A percentile compares a stretch with the other conserved stretches of the same genome.
phyloP scores from a whole-genome alignment of 257 asterid genomes.

The Cordia subcordata region DNA sequence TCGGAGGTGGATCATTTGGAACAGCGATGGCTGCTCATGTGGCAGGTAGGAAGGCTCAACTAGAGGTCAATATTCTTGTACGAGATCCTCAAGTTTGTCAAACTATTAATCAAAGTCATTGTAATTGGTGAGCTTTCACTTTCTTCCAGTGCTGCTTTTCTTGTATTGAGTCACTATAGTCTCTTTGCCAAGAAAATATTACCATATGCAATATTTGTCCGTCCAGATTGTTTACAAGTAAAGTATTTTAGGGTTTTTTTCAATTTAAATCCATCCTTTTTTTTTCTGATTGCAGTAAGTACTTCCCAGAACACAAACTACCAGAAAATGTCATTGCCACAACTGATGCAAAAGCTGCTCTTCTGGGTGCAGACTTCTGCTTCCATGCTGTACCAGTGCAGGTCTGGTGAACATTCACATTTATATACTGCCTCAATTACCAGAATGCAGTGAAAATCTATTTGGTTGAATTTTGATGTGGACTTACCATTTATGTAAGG shows the following conservation, averaged over 20 bases:
- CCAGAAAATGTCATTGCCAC: constrained; percentile 78
- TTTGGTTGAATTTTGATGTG: background rate
- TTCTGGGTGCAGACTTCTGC: constrained; percentile 79
- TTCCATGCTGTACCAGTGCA: constrained; percentile 95
- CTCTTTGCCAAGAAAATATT: background rate
- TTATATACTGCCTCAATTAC: background rate
- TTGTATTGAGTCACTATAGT: background rate
- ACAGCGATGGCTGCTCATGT: constrained; percentile 96
- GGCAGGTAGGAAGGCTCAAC: constrained; percentile 57
- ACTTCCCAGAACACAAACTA: constrained; percentile 67
- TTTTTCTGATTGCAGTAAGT: constrained; percentile 47
- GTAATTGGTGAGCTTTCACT: constrained; percentile 44
- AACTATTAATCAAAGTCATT: constrained; percentile 53
- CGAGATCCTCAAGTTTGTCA: constrained; percentile 68
- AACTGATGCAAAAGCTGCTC: constrained; percentile 78
- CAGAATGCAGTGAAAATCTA: background rate
- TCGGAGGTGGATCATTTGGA: constrained; percentile 98
- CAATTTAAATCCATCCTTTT: background rate
- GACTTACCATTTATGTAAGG: too few species aligned
- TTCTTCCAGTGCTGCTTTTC: constrained; percentile 6
- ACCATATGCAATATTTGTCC: background rate
- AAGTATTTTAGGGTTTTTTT: background rate
- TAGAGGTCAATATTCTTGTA: constrained; percentile 74
- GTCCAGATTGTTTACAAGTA: too few species aligned
- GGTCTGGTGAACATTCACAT: constrained; percentile 33